Conservation (phyloP, 2,329 filamentous ascomycete genomes). For the Volutella citrinella region DNA sequence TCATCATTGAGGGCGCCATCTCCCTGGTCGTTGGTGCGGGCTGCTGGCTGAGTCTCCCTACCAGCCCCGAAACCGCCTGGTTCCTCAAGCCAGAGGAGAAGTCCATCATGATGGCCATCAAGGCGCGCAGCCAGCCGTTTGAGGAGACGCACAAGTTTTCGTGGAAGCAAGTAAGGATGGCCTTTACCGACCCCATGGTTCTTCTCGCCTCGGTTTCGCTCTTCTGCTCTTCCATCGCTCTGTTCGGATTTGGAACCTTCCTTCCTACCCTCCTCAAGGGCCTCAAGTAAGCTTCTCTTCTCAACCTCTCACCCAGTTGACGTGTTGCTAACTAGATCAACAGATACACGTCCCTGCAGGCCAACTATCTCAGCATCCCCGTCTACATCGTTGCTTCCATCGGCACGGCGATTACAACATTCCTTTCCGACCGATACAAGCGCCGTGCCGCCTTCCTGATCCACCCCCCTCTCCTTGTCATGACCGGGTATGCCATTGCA, state of each 20-base stretch:
- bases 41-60: constrained; percentile 41
- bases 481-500: constrained; percentile 27
- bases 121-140: constrained; percentile 23
- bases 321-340: not conserved
- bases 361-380: constrained; percentile 35
- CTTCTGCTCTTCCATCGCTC: constrained; percentile 29
- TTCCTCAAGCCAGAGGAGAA: constrained; percentile 42
- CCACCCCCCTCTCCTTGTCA: constrained; percentile 16
- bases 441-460: constrained; percentile 18
- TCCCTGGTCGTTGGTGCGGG: constrained; percentile 28
- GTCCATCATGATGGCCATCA: constrained; percentile 23
- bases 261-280: constrained; percentile 34
- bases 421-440: constrained; percentile 22
- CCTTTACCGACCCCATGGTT: constrained; percentile 26
- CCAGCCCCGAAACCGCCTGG: constrained; percentile 41
- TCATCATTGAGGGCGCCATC: constrained; percentile 42
- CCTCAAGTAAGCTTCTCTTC: constrained; percentile 31
- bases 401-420: constrained; percentile 9
- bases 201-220: constrained; percentile 27
- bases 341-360: constrained; percentile 24
- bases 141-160: constrained; percentile 17
- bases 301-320: no score
- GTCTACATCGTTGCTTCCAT: constrained; percentile 28
- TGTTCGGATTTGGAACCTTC: constrained; percentile 35
- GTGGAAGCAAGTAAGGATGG: constrained; percentile 20